Conservation (phyloP, 2,329 filamentous ascomycete genomes). For the Daldinia sp. region DNA sequence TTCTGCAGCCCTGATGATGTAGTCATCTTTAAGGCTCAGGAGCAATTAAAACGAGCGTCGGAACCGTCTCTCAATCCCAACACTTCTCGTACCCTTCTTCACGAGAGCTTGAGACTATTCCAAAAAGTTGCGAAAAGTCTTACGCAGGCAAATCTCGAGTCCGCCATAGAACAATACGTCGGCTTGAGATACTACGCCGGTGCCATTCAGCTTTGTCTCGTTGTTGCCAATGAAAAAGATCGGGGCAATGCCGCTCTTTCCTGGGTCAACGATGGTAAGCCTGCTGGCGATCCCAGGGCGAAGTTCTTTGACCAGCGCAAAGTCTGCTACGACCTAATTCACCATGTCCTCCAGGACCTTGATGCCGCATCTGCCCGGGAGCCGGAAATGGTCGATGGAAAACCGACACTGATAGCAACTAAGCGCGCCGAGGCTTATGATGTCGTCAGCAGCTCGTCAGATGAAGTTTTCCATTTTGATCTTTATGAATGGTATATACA, state of each 20-base stretch:
- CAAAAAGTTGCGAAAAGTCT: constrained; percentile 88
- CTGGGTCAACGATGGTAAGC: constrained; percentile 88
- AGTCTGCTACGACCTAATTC: constrained; percentile 87
- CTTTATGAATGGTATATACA: constrained; percentile 98
- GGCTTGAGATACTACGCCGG: constrained; percentile 90
- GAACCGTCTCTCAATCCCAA: constrained; percentile 83
- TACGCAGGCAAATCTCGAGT: constrained; percentile 81
- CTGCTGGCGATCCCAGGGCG: constrained; percentile 76
- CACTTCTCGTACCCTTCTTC: constrained; percentile 80
- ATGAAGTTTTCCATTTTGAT: constrained; percentile 94
- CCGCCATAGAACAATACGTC: constrained; percentile 83
- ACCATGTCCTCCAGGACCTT: constrained; percentile 81
- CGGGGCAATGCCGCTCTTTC: constrained; percentile 85
- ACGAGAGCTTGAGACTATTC: constrained; percentile 90
- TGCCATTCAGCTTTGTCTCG: constrained; percentile 87
- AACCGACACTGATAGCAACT: constrained; percentile 78
- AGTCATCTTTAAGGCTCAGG: constrained; percentile 97
- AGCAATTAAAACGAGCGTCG: constrained; percentile 88
- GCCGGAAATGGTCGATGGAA: constrained; percentile 81
- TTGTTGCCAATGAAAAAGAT: constrained; percentile 86
- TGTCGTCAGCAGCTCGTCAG: constrained; percentile 86
- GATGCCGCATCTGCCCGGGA: constrained; percentile 77
- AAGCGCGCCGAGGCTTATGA: constrained; percentile 90
- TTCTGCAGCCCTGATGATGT: constrained; percentile 99
- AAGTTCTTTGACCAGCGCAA: constrained; percentile 77